phyloP scores from a whole-genome alignment of 768 basidiomycete genomes.

The Pisolithus sp. region DNA sequence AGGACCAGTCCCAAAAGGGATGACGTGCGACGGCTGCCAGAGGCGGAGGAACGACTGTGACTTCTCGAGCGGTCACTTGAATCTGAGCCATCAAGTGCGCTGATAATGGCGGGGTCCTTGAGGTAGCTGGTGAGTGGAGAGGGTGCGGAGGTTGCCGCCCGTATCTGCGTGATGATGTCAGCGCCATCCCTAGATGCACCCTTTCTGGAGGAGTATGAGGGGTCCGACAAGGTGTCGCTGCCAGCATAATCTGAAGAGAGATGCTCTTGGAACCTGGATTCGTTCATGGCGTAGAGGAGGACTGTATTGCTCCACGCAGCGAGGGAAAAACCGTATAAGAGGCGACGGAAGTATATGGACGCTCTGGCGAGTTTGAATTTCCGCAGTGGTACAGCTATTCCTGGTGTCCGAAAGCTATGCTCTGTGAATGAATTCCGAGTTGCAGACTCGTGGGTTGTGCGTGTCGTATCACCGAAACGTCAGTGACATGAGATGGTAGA shows the following conservation, averaged over 20 bases:
- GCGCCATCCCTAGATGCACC: conserved; percentile 6
- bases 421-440: background rate
- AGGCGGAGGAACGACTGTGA: conserved; percentile 28
- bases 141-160: conserved; percentile 40
- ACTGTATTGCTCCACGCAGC: conserved; percentile 1
- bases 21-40: conserved; percentile 31
- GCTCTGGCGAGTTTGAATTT: too few species aligned
- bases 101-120: conserved; percentile 36
- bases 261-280: conserved; percentile 27
- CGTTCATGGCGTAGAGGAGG: conserved; percentile 14
- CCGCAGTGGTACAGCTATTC: too few species aligned
- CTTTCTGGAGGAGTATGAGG: conserved; percentile 7
- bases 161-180: conserved; percentile 35
- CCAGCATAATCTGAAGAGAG: conserved; percentile 14
- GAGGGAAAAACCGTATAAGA: background rate
- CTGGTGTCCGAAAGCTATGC: conserved; percentile 6
- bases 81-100: conserved; percentile 27
- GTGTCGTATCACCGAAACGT: conserved; percentile 8
- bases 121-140: conserved; percentile 40
- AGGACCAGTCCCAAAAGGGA: conserved; percentile 38
- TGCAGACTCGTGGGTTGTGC: conserved; percentile 15
- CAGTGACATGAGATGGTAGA: background rate
- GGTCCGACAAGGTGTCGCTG: conserved; percentile 5
- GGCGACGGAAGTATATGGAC: too few species aligned
- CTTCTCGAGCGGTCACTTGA: conserved; percentile 24